phyloP scores from a whole-genome alignment of 2,329 filamentous ascomycete genomes.

The Exutisphaerella laricina region DNA sequence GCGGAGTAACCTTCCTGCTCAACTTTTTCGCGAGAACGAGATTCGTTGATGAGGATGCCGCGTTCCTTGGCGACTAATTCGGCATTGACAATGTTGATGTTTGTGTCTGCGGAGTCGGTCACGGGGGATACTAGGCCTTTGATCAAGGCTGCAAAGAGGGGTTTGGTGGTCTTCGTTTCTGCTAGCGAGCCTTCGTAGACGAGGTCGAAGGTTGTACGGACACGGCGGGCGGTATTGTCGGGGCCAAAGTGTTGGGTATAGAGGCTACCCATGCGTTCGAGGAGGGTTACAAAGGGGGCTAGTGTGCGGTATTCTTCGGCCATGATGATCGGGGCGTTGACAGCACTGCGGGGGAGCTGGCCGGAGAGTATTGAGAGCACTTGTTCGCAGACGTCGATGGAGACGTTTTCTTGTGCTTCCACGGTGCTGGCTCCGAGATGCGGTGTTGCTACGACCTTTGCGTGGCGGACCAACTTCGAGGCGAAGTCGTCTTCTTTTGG shows the following conservation, averaged over 20 bases:
- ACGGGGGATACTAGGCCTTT: conserved; percentile 69
- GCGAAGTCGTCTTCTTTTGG: conserved; percentile 56
- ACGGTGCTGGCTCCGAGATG: conserved; percentile 75
- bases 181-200: conserved; percentile 72
- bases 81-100: conserved; percentile 81
- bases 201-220: conserved; percentile 67
- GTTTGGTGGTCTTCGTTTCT: conserved; percentile 66
- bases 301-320: conserved; percentile 74
- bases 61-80: conserved; percentile 68
- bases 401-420: conserved; percentile 80
- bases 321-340: conserved; percentile 76
- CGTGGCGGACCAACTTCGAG: conserved; percentile 59
- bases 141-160: conserved; percentile 70
- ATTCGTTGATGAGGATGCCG: conserved; percentile 71
- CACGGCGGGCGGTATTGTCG: conserved; percentile 34
- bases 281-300: conserved; percentile 67
- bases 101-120: conserved; percentile 58
- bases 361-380: conserved; percentile 68
- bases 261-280: conserved; percentile 72
- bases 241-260: conserved; percentile 69
- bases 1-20: conserved; percentile 61
- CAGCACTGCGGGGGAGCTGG: conserved; percentile 64
- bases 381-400: conserved; percentile 75
- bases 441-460: conserved; percentile 69
- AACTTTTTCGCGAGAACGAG: conserved; percentile 54